Evolutionary conservation across 2,329 filamentous ascomycete species (phyloP), one percentile per base, ranked within the genome.

Genomic region (Leptographium radiaticola): DNA sequence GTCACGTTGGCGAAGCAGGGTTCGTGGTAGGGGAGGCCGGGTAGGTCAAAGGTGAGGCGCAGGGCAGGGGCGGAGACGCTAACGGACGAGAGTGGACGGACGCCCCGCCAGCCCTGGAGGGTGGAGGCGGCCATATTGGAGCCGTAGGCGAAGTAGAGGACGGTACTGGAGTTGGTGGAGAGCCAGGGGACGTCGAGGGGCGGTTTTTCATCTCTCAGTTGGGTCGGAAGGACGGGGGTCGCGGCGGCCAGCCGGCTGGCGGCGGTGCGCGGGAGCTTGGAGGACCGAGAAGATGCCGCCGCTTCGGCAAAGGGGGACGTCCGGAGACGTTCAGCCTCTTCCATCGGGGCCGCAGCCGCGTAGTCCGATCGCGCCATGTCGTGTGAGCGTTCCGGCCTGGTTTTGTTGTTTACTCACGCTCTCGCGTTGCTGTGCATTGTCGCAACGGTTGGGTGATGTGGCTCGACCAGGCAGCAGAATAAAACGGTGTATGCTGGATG

Each of bases 1-100:
- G 76, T 78, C 2, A 84, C 85, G 63, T 95, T 95, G 55, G 89
- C 89, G 66, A 97, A 96, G 67, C 91, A 95, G 0, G 93, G 91
- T 68, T 97, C 93, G 13, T 70, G 64, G 70, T 97, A 97, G 0
- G 93, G 87, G 1, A 96, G 64, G 1, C 89, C 91, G 0, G 89
- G 81, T 0, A 97, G 78, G 64, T 93, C 86, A 66, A 98, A 96
- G 8, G 83, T 87, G 52, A 98, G 73, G 50, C 79, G 75, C 49
- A 97, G 73, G 6, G 79, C 77, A 0, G 93, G 93, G 2, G 89
- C 88, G 6, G 85, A 79, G 9, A 95, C 91, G 63, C 89, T 89
- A 63, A 90, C 70, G 58, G 86, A 79, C 42, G 87, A 89, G 15
- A 97, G 63, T 0, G 93, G 93, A 31, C 79, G 80, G 68, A 97